These are phyloP conservation scores for Sclerotinia borealis DNA, from an alignment of 2,329 filamentous ascomycete genomes.

Conservation along the genomic window DNA sequence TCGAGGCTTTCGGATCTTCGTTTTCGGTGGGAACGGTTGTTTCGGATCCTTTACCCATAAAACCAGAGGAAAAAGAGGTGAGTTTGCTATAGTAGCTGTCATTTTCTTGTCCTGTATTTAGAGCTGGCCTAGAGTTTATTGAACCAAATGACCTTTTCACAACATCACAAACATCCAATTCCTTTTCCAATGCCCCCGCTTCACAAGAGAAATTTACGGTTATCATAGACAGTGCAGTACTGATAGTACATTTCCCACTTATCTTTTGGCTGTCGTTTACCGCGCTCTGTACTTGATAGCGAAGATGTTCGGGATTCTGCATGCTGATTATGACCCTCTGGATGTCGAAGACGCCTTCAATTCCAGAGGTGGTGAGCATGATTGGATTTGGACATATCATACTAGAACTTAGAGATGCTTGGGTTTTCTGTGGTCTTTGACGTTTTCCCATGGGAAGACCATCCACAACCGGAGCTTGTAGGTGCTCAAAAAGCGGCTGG, in stretches of 20 bases:
- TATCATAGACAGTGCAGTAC: constrained; percentile 31
- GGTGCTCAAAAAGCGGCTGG: constrained; percentile 9
- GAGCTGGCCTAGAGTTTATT: background rate
- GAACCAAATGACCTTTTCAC: constrained; percentile 16
- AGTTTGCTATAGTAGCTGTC: constrained; percentile 4
- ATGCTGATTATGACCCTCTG: constrained; percentile 30
- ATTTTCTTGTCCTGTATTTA: constrained; percentile 6
- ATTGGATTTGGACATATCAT: constrained; percentile 35
- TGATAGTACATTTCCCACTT: constrained; percentile 31
- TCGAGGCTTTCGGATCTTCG: background rate
- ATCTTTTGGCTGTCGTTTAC: constrained; percentile 28
- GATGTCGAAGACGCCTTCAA: constrained; percentile 31
- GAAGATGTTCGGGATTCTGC: constrained; percentile 25
- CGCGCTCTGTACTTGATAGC: constrained; percentile 25
- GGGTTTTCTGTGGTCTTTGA: constrained; percentile 8
- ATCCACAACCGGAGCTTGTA: constrained; percentile 4
- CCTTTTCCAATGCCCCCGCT: constrained; percentile 25
- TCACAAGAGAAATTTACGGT: constrained; percentile 31
- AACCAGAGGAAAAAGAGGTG: constrained; percentile 5
- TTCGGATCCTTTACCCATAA: constrained; percentile 9
- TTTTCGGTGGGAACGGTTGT: constrained; percentile 1
- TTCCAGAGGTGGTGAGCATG: constrained; percentile 29
- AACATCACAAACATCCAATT: constrained; percentile 31
- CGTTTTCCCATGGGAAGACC: background rate
- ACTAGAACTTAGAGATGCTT: constrained; percentile 12